Conservation (phyloP, 371 early-diverging fungal genomes). For the Lichtheimia ornata region DNA sequence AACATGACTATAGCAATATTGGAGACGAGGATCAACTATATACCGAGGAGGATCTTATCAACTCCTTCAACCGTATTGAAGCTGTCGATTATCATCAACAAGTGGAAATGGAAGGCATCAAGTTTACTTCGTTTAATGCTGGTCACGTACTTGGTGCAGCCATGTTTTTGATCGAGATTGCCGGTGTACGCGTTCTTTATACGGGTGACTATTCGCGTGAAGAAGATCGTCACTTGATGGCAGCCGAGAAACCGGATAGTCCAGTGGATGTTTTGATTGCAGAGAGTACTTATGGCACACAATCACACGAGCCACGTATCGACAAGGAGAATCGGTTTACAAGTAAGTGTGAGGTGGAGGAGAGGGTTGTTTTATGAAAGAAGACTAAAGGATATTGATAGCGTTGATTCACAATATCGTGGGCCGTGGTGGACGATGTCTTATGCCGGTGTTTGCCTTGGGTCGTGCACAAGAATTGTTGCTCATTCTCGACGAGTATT, state of each 20-base stretch:
- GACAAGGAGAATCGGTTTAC: conserved; percentile 97
- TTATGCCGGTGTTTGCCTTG: conserved; percentile 99
- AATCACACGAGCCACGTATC: conserved; percentile 95
- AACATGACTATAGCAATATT: conserved; percentile 61
- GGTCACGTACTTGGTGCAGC: conserved; percentile 99
- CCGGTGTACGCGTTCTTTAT: conserved; percentile 94
- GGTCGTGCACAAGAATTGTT: conserved; percentile 99
- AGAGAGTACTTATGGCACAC: conserved; percentile 99
- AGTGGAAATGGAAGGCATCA: conserved; percentile 95
- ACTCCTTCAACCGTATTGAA: conserved; percentile 94
- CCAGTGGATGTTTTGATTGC: conserved; percentile 96
- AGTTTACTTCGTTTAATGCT: conserved; percentile 97
- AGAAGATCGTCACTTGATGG: conserved; percentile 99
- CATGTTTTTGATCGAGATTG: conserved; percentile 99
- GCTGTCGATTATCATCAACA: conserved; percentile 98
- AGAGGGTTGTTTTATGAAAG: background rate
- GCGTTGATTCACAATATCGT: conserved; percentile 92
- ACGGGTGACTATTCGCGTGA: conserved; percentile 99
- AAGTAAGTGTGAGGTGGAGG: conserved; percentile 30
- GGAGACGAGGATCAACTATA: conserved; percentile 93
- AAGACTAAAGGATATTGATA: conserved; percentile 14
- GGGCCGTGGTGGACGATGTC: conserved; percentile 94
- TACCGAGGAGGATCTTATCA: conserved; percentile 92
- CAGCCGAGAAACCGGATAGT: conserved; percentile 92
- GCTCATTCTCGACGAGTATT: conserved; percentile 99